Evolutionary conservation across 2,329 filamentous ascomycete species (phyloP), one percentile per base, ranked within the genome.

Genomic region (Cryphonectria naterciae): DNA sequence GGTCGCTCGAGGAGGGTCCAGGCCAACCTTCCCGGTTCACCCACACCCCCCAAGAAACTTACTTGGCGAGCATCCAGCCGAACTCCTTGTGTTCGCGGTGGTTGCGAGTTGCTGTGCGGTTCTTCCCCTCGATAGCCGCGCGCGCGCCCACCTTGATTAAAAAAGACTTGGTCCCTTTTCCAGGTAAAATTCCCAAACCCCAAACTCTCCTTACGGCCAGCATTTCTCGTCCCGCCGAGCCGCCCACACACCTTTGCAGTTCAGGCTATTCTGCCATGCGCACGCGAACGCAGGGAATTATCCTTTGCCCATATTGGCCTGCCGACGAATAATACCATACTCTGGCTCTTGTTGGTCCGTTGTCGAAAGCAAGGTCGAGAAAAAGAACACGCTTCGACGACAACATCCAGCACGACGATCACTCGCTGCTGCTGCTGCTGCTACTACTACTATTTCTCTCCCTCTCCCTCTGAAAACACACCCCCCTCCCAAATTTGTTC

Each of bases 211-310:
- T 67, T 52, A 39, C 67, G 63, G 68, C 58, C 65, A 61, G 54
- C 65, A 43, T 54, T 56, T 54, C 62, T 67, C 67, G 35, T 61
- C 64, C 69, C 63, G 49, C 67, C 67, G 62, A 56, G 15, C 41
- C 56, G 41, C 58, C 19, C 39, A 37, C 66, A 54, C 61, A 46
- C 52, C 61, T n/a, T 61, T 60, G 22, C 54, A 72, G 7, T 64
- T 60, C 60, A 65, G 69, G 41, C 61, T 67, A 72, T 54, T 69
- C 58, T 69, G 72, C 69, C 72, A 72, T 73, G 72, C 64, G 67
- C 67, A 60, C 28, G 43, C 68, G 63, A 65, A 58, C 35, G 32
- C 67, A 63, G 67, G 68, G 69, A 62, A 39, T 60, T n/a, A 60
- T 22, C 37, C 43, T 52, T 52, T 46, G 32, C 67, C 62, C 54